Evolutionary conservation across 352 stramenopile genomes (phyloP).

Genomic region (Globisporangium cylindrosporum): DNA sequence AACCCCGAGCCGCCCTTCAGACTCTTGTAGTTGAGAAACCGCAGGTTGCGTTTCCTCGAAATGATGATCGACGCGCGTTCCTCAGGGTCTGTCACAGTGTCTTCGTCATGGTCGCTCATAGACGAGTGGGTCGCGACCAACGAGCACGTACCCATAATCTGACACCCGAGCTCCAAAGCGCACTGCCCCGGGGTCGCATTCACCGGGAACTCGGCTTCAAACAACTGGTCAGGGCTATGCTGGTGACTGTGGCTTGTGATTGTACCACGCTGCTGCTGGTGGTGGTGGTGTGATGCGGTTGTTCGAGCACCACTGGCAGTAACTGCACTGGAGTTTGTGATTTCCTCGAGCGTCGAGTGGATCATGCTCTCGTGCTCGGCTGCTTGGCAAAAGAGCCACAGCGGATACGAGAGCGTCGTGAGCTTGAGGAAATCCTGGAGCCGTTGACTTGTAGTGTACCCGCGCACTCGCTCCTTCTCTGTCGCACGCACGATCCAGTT

Average conservation of each 20-base stretch:
- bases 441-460: constrained; percentile 58
- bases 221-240: constrained; percentile 33
- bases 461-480: constrained; percentile 63
- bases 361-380: constrained; percentile 74
- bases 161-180: constrained; percentile 56
- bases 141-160: constrained; percentile 67
- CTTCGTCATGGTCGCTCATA: constrained; percentile 9
- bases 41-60: constrained; percentile 28
- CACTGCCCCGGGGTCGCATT: constrained; percentile 72
- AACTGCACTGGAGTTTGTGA: constrained; percentile 12
- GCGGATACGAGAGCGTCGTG: constrained; percentile 61
- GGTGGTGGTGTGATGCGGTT: not conserved
- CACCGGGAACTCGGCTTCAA: constrained; percentile 65
- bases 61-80: constrained; percentile 11
- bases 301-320: not conserved
- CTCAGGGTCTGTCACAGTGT: constrained; percentile 18
- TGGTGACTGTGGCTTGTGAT: not conserved
- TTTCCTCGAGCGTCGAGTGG: constrained; percentile 59
- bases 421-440: constrained; percentile 74
- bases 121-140: constrained; percentile 38
- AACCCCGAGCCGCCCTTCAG: constrained; percentile 63
- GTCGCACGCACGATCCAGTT: constrained; percentile 83
- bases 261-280: not conserved
- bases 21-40: constrained; percentile 62
- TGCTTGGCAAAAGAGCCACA: constrained; percentile 69